phyloP scores from a whole-genome alignment of 495 filamentous ascomycete genomes.

The Penicillium steckii region DNA sequence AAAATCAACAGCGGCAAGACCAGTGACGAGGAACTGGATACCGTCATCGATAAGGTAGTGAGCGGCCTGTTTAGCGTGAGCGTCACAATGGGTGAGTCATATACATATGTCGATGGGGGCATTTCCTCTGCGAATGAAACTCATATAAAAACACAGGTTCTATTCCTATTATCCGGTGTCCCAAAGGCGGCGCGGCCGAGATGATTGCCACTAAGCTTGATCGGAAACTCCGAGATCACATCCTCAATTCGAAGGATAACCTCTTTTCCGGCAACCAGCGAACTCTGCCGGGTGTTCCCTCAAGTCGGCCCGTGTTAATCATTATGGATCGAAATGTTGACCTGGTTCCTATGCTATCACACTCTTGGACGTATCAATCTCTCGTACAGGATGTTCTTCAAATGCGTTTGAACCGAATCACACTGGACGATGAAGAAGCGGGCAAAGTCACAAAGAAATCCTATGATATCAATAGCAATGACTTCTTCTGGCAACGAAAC shows the following conservation, averaged over 20 bases:
- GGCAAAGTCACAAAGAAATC: constrained; percentile 73
- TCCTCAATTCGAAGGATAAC: constrained; percentile 96
- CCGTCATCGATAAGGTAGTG: constrained; percentile 84
- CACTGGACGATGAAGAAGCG: constrained; percentile 84
- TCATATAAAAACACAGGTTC: constrained; percentile 49
- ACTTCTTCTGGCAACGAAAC: constrained; percentile 98
- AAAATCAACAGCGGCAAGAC: constrained; percentile 91
- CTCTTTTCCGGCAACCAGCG: constrained; percentile 66
- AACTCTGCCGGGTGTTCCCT: constrained; percentile 57
- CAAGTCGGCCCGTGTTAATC: constrained; percentile 78
- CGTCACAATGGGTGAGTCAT: constrained; percentile 84
- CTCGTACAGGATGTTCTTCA: constrained; percentile 91
- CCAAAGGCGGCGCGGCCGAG: constrained; percentile 89
- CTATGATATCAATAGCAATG: constrained; percentile 86
- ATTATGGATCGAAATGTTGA: constrained; percentile 95
- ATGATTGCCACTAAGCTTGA: constrained; percentile 93
- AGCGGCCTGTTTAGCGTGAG: constrained; percentile 94
- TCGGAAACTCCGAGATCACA: constrained; percentile 92
- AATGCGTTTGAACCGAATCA: constrained; percentile 96
- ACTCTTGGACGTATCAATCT: constrained; percentile 98
- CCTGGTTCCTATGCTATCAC: constrained; percentile 95
- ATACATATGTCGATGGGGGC: too few relatives aligned
- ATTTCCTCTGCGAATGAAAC: neutral
- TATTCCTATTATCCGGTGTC: constrained; percentile 91
- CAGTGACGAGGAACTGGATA: constrained; percentile 84